These are phyloP conservation scores for Carex myosuroides DNA, from an alignment of 176 grass and related monocot genomes.

Conservation along the genomic window DNA sequence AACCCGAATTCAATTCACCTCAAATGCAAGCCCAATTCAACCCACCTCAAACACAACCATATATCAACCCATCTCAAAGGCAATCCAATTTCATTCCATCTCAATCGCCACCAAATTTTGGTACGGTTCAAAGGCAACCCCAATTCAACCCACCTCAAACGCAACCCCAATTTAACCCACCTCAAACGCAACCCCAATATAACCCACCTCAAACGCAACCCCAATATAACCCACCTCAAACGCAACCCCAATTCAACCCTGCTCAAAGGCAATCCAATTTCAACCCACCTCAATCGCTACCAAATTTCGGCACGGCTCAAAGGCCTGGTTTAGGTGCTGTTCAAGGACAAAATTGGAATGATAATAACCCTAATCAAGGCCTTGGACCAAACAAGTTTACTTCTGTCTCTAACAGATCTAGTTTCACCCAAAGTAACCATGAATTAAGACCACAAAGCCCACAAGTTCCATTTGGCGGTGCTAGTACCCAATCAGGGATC, in stretches of 20 bases:
- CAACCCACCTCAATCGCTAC: not conserved
- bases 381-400: not conserved
- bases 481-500: not conserved
- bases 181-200: not conserved
- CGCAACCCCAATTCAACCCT: not conserved
- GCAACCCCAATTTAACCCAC: not conserved
- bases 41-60: not conserved
- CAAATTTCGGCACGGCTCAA: not conserved
- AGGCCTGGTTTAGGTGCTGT: constrained; percentile 18
- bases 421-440: not conserved
- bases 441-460: not conserved
- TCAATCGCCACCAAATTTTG: not conserved
- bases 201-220: not conserved
- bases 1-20: not conserved
- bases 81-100: constrained; percentile 6
- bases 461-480: not conserved
- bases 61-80: constrained; percentile 12
- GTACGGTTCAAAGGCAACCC: not conserved
- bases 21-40: not conserved
- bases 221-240: not conserved
- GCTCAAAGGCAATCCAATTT: constrained; percentile 10
- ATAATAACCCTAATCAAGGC: constrained; percentile 9
- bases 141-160: not conserved
- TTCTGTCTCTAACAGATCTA: not conserved
- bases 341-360: constrained; percentile 21